phyloP scores from a whole-genome alignment of 768 basidiomycete species.

The Boletus rufocinnamomeus region DNA sequence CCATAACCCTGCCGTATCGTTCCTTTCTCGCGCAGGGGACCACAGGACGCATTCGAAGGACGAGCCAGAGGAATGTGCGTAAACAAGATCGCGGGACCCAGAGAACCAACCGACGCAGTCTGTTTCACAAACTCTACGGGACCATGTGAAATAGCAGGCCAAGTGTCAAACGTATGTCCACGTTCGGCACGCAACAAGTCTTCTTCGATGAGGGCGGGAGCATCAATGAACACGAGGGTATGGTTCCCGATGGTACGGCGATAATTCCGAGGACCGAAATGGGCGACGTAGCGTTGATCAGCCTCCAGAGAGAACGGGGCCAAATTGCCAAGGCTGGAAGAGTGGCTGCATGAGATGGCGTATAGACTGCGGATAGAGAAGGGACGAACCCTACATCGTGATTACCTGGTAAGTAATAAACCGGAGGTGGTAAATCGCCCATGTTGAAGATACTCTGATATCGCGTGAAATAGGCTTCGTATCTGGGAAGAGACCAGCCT shows the following conservation, averaged over 20 bases:
- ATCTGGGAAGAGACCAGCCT: constrained; percentile 49
- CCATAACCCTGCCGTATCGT: constrained; percentile 74
- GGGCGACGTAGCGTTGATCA: constrained; percentile 58
- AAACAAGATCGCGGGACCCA: constrained; percentile 66
- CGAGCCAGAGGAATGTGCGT: constrained; percentile 90
- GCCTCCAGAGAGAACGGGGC: constrained; percentile 43
- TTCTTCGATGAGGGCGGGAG: constrained; percentile 74
- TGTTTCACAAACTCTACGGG: constrained; percentile 55
- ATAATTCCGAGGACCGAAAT: constrained; percentile 77
- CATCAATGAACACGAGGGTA: constrained; percentile 70
- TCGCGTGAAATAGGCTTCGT: constrained; percentile 63
- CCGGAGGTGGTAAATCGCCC: constrained; percentile 45
- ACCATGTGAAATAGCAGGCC: constrained; percentile 51
- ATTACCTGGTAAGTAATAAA: constrained; percentile 84
- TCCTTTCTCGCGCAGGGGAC: constrained; percentile 74
- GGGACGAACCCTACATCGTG: constrained; percentile 77
- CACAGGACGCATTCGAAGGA: constrained; percentile 67
- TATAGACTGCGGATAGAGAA: constrained; percentile 1
- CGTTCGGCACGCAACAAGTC: constrained; percentile 51
- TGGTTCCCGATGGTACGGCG: constrained; percentile 68
- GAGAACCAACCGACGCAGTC: constrained; percentile 31
- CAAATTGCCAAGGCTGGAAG: constrained; percentile 32
- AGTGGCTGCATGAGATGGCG: constrained; percentile 4
- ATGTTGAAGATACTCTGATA: constrained; percentile 72
- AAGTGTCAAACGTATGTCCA: constrained; percentile 44